A percentile compares a stretch with the other conserved stretches of the same genome.
phyloP scores from a whole-genome alignment of 306 rosid genomes.

The Fragaria iinumae region DNA sequence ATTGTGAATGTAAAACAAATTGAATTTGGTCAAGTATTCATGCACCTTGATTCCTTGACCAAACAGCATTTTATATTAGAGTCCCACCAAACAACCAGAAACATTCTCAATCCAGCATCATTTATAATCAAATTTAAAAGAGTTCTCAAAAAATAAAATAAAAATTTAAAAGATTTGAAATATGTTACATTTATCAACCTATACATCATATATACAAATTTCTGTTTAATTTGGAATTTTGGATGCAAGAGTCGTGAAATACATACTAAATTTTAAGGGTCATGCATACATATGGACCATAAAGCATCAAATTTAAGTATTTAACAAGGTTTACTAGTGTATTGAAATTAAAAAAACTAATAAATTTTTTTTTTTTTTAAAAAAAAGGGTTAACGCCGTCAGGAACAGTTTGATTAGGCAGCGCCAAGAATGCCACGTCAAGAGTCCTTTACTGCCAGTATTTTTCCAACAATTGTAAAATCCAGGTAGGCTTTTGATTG shows the following conservation, averaged over 20 bases:
- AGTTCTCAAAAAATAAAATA: no score
- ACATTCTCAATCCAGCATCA: not conserved
- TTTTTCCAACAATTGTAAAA: not conserved
- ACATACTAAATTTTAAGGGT: no score
- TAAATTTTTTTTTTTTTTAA: no score
- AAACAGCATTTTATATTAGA: not conserved
- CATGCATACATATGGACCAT: no score
- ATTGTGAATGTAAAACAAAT: not conserved
- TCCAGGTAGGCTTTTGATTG: not conserved
- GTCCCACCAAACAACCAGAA: not conserved
- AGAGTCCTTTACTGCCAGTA: not conserved
- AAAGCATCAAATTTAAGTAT: no score
- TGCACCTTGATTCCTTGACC: not conserved
- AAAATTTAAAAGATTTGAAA: no score
- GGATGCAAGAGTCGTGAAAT: no score
- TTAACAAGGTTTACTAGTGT: no score
- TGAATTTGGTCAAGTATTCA: not conserved
- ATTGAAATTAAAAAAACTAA: no score
- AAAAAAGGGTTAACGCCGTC: not conserved
- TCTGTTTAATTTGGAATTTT: no score
- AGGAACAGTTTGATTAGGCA: not conserved
- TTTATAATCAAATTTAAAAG: not conserved
- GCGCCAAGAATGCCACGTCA: not conserved
- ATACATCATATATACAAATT: not conserved
- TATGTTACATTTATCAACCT: not conserved